phyloP scores from a whole-genome alignment of 2,329 filamentous ascomycete species.

The Stagonosporopsis rhizophila region DNA sequence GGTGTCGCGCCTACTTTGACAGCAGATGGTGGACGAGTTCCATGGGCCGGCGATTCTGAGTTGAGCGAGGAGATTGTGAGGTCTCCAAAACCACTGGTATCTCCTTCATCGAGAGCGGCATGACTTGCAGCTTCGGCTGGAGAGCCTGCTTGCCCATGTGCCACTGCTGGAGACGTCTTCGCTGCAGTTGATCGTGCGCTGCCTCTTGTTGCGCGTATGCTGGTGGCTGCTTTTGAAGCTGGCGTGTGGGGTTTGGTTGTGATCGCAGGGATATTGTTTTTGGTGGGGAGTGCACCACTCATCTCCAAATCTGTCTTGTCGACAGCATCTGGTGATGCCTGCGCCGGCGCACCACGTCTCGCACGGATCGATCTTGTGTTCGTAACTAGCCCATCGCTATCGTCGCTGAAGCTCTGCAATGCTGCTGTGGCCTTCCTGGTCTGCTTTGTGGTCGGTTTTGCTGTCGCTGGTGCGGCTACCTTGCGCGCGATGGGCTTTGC shows the following conservation, averaged over 20 bases:
- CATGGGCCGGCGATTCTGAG: slow-evolving; percentile 45
- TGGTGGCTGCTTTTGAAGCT: slow-evolving; percentile 26
- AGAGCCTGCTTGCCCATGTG: slow-evolving; percentile 8
- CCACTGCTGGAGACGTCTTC: slow-evolving; percentile 20
- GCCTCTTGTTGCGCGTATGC: slow-evolving; percentile 25
- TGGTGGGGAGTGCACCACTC: slow-evolving; percentile 46
- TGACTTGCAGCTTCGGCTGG: slow-evolving; percentile 13
- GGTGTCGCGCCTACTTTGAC: slow-evolving; percentile 55
- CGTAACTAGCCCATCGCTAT: slow-evolving; percentile 47
- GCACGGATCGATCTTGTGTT: slow-evolving; percentile 32
- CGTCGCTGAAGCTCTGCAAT: slow-evolving; percentile 42
- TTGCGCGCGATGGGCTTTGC: slow-evolving; percentile 35
- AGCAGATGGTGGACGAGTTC: slow-evolving; percentile 52
- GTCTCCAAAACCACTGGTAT: slow-evolving; percentile 43
- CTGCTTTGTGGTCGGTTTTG: slow-evolving; percentile 27
- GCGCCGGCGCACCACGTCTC: slow-evolving; percentile 28
- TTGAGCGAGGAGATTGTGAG: slow-evolving; percentile 44
- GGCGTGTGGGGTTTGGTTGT: slow-evolving; percentile 31
- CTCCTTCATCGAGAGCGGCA: slow-evolving; percentile 25
- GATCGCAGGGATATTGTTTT: slow-evolving; percentile 6
- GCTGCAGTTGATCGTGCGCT: slow-evolving; percentile 27
- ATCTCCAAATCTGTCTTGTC: slow-evolving; percentile 41
- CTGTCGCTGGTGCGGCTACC: slow-evolving; percentile 21
- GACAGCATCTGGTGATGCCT: slow-evolving; percentile 27
- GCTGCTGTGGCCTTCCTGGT: slow-evolving; percentile 23